A percentile compares a stretch with the other conserved stretches of the same genome.
These are phyloP conservation scores for Pseudogymnoascus sp. DNA, from an alignment of 2,329 filamentous ascomycete genomes.

Conservation along the genomic window DNA sequence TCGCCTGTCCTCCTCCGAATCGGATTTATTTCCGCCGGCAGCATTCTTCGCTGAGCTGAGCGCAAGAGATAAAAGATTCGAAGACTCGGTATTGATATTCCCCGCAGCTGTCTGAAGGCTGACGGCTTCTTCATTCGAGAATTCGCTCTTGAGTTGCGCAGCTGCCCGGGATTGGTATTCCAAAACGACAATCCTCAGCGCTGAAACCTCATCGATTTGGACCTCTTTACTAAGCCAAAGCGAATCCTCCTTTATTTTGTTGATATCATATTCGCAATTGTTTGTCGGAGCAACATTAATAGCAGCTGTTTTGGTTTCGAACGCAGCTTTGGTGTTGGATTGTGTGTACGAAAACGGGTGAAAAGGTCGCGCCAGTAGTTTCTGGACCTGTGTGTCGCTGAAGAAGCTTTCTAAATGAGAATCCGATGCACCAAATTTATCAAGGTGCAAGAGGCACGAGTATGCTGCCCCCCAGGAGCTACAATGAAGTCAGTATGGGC, in stretches of 20 bases:
- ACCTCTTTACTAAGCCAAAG: slow-evolving; percentile 77
- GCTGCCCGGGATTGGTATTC: slow-evolving; percentile 79
- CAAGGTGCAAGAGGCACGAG: slow-evolving; percentile 50
- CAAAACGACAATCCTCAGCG: slow-evolving; percentile 69
- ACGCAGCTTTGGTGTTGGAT: slow-evolving; percentile 58
- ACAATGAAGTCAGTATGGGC: slow-evolving; percentile 17
- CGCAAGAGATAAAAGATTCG: slow-evolving; percentile 46
- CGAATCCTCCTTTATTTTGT: slow-evolving; percentile 75
- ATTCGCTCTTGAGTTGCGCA: slow-evolving; percentile 61
- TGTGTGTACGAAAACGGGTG: slow-evolving; percentile 59
- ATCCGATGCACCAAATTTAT: slow-evolving; percentile 49
- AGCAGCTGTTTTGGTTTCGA: slow-evolving; percentile 78
- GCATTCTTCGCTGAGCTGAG: slow-evolving; percentile 20
- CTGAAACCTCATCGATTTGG: slow-evolving; percentile 71
- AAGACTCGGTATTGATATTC: slow-evolving; percentile 51
- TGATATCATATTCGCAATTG: slow-evolving; percentile 63
- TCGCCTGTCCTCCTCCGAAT: slow-evolving; percentile 54
- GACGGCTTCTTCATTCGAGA: slow-evolving; percentile 70
- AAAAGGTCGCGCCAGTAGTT: slow-evolving; percentile 61
- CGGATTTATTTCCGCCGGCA: slow-evolving; percentile 46
- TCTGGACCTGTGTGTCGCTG: slow-evolving; percentile 58
- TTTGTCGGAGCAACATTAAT: slow-evolving; percentile 70
- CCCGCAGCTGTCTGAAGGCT: slow-evolving; percentile 70
- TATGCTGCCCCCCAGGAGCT: slow-evolving; percentile 58
- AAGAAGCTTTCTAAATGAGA: slow-evolving; percentile 58